phyloP scores from a whole-genome alignment of 768 basidiomycete genomes.

The Hericium rajendrae region DNA sequence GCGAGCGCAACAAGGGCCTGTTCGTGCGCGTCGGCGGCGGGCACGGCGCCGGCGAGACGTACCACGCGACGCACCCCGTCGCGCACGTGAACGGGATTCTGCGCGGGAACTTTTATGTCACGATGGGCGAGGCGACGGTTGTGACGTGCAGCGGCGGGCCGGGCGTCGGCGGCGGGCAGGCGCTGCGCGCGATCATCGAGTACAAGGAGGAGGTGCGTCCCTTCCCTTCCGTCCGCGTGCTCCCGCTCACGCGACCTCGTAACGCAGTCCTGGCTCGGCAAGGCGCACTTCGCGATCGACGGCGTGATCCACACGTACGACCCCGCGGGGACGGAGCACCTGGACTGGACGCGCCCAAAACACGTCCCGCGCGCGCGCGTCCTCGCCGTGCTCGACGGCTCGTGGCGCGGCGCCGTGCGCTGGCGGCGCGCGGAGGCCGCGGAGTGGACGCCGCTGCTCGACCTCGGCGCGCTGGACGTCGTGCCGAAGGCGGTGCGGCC shows the following conservation, averaged over 20 bases:
- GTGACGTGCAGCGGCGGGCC: conserved; percentile 69
- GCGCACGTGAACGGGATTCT: conserved; percentile 89
- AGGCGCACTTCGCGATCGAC: conserved; percentile 74
- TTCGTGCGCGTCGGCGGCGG: conserved; percentile 72
- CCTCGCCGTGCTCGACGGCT: conserved; percentile 79
- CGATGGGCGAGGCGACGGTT: conserved; percentile 68
- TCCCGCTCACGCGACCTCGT: no score
- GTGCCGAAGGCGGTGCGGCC: conserved; percentile 84
- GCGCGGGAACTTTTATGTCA: conserved; percentile 86
- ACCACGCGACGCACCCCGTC: conserved; percentile 83
- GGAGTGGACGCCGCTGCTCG: conserved; percentile 63
- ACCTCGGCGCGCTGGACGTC: conserved; percentile 58
- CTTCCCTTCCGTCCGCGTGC: no score
- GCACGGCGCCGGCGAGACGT: conserved; percentile 66
- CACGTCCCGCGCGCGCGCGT: conserved; percentile 76
- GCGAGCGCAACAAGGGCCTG: conserved; percentile 80
- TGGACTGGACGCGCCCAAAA: conserved; percentile 79
- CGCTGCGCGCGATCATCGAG: conserved; percentile 76
- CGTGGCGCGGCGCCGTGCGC: conserved; percentile 75
- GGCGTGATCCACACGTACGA: conserved; percentile 83
- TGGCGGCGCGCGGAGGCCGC: conserved; percentile 50
- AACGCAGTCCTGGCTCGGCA: conserved; percentile 80
- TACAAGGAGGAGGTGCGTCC: conserved; percentile 88
- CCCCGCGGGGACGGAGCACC: conserved; percentile 48
- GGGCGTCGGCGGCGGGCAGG: conserved; percentile 36